Base-by-base conservation (phyloP, 352 stramenopile species). In the Phytophthora megakarya region DNA sequence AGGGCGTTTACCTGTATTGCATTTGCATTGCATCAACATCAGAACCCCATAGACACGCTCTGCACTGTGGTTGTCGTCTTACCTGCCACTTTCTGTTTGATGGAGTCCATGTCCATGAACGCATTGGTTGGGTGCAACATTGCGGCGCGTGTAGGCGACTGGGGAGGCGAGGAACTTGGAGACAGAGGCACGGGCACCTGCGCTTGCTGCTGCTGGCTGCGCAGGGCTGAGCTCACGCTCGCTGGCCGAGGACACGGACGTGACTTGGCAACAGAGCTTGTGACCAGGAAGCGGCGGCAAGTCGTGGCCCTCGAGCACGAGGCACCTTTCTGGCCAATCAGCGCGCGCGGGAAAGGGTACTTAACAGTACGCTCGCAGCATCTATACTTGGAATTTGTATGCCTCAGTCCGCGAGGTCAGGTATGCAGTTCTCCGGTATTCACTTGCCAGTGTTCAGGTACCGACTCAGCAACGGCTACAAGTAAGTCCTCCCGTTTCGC, bases 71-170 rank as follows among this genome's bases (percentile, higher is more conserved):
- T 9, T 32, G 30, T 32, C 22, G 9, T 22, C 48, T 23, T 59
- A 88, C 79, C 79, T n/a, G 76, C 72, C 18, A 84, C 71, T 67
- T 77, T 73, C 39, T 75, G 79, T 37, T 78, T 76, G 50, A 86
- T 88, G 37, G 65, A 66, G 39, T 88, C 74, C 44, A 88, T 71
- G 53, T 84, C 76, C 45, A 63, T 66, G 61, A 88, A 88, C 30
- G 61, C 76, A 60, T 86, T 86, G 26, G 76, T 86, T 18, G 79
- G 79, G 28, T 88, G 79, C 46, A 86, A 25, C 79, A 82, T 81
- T 3, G 39, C 39, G 44, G 39, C 33, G 6, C 0, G 22, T 32
- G 18, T 45, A 46, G 25, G 64, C 8, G 21, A 51, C 51, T 53
- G 42, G 46, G 49, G 30, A 52, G 16, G 45, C 52, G 30, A 45